Evolutionary conservation across 257 asterid species (phyloP), one percentile per base, ranked within the genome.

Genomic region (Salvia splendens): DNA sequence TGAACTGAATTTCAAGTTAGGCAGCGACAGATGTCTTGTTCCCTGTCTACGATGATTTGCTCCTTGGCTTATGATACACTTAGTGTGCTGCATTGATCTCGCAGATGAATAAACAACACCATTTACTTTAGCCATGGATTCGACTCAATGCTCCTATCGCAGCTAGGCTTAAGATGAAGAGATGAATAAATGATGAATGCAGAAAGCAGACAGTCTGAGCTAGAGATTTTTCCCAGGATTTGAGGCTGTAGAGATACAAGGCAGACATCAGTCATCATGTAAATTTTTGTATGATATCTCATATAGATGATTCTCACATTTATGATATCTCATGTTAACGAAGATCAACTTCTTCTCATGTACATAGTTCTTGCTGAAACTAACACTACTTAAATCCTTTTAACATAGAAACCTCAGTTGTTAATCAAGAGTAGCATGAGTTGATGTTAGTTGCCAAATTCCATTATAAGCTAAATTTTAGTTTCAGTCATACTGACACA

Each of bases 91-190:
- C 15, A 89, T 95, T 12, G 95, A 80, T 69, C 83, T 80, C 51
- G 82, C 78, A 15, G 98, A 79, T 65, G 94, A 87, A 80, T 87
- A 87, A 68, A 84, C 71, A 70, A 87, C 73, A 8, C 95, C 91
- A 38, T 86, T 86, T 20, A 84, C 77, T 51, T 73, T 79, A 67
- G 96, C 91, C 96, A 92, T 92, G 54, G 41, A 12, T 73, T 54
- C 32, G 16, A 35, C 70, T 64, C 36, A 45, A 65, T 30, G 79
- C 57, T 75, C 71, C 60, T 10, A 56, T 33, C 42, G 14, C 30
- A 30, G 62, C 20, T 61, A 43, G 57, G 49, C 63, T 74, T 51
- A 68, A 72, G 36, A 36, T 56, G 69, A 51, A 54, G 70, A 35
- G 62, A 58, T 52, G 57, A 67, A 75, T 73, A 77, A 46, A 11